Evolutionary conservation across 352 stramenopile genomes (phyloP).

Genomic region (Globisporangium viniferum): DNA sequence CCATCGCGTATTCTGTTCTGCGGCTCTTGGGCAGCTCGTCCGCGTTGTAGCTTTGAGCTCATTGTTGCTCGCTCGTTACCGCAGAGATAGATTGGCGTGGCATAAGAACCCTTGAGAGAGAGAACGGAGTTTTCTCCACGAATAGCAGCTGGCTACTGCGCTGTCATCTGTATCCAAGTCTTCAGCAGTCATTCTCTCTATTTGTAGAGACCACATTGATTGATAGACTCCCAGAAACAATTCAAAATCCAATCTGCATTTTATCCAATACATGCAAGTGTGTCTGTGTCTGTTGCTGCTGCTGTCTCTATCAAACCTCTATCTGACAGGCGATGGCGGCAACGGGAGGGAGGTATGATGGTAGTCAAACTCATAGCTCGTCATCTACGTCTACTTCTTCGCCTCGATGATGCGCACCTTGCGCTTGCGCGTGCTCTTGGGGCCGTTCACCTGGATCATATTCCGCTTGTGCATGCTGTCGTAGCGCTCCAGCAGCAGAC

Average conservation of each 20-base stretch:
- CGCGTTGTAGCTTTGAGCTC: background rate
- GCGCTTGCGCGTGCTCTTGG: conserved; percentile 58
- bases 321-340: background rate
- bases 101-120: background rate
- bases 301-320: background rate
- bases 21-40: background rate
- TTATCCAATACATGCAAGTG: background rate
- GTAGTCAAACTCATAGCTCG: background rate
- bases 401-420: conserved; percentile 80
- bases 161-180: background rate
- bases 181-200: background rate
- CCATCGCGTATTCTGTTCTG: conserved; percentile 20
- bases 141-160: background rate
- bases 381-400: conserved; percentile 52
- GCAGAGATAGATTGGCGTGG: background rate
- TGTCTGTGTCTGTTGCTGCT: background rate
- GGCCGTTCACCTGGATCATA: conserved; percentile 71
- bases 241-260: background rate
- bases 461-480: conserved; percentile 88
- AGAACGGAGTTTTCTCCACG: background rate
- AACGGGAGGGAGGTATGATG: background rate
- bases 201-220: background rate
- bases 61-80: background rate
- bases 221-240: background rate
- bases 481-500: conserved; percentile 77